Evolutionary conservation across 2,329 filamentous ascomycete species (phyloP).

Genomic region (Xylariaceae sp.): DNA sequence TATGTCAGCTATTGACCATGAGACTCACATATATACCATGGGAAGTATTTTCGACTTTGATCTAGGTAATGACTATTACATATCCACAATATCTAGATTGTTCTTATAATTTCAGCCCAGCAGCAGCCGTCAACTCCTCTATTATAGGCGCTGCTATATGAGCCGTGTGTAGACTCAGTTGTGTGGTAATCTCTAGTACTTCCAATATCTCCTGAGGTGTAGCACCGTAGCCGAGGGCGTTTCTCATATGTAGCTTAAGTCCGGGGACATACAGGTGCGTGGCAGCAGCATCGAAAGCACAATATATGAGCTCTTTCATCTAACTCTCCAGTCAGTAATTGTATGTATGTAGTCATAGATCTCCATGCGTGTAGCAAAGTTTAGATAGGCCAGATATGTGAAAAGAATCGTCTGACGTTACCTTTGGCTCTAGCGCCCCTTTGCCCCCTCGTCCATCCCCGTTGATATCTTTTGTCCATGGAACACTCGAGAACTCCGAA

Average conservation of each 20-base stretch:
- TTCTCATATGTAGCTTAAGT: conserved; percentile 51
- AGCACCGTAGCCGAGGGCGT: conserved; percentile 49
- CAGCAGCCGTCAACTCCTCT: conserved; percentile 17
- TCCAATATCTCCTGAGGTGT: conserved; percentile 51
- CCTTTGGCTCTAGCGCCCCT: conserved; percentile 47
- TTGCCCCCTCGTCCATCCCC: not conserved
- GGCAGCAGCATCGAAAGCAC: conserved; percentile 49
- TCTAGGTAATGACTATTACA: too few species aligned
- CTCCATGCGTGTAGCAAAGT: too few species aligned
- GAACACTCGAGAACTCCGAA: conserved; percentile 47
- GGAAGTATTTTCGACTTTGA: too few species aligned
- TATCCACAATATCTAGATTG: not conserved
- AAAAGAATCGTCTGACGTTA: conserved; percentile 12
- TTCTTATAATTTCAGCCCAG: not conserved
- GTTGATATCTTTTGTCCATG: conserved; percentile 40
- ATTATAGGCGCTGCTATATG: conserved; percentile 38
- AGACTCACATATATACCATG: too few species aligned
- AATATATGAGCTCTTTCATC: conserved; percentile 51
- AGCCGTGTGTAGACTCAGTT: conserved; percentile 34
- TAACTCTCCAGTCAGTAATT: conserved; percentile 8
- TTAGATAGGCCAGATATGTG: not conserved
- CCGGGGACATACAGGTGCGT: conserved; percentile 52
- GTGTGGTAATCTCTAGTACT: conserved; percentile 48
- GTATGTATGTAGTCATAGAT: too few species aligned
- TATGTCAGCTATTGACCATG: too few species aligned